These are phyloP conservation scores for Clonostachys rhizophaga DNA, from an alignment of 2,329 filamentous ascomycete genomes.

Conservation along the genomic window DNA sequence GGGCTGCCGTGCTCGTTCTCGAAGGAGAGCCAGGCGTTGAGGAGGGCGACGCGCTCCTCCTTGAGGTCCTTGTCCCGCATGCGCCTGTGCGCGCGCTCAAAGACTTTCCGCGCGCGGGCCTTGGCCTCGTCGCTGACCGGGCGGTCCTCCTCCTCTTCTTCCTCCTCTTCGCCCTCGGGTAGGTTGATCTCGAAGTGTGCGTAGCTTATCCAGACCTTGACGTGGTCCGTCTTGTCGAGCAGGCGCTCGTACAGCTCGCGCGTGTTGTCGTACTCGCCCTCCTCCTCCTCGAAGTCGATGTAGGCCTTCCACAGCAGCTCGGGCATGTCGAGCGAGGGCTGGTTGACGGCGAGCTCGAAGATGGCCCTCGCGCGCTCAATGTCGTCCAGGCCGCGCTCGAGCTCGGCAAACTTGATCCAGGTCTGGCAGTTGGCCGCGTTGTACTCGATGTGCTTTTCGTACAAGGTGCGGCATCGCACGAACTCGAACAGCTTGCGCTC, in stretches of 20 bases:
- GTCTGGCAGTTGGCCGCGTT: conserved; percentile 87
- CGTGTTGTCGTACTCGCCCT: conserved; percentile 83
- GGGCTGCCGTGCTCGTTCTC: conserved; percentile 77
- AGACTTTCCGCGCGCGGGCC: conserved; percentile 73
- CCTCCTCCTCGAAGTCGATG: conserved; percentile 97
- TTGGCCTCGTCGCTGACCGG: conserved; percentile 81
- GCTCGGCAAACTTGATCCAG: conserved; percentile 94
- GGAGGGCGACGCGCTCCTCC: conserved; percentile 86
- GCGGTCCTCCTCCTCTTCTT: conserved; percentile 54
- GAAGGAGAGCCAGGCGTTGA: conserved; percentile 90
- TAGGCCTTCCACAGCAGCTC: conserved; percentile 97
- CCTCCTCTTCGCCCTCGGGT: conserved; percentile 63
- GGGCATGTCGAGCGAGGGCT: conserved; percentile 89
- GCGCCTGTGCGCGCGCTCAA: conserved; percentile 76
- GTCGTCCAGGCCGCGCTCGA: conserved; percentile 89
- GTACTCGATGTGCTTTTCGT: conserved; percentile 91
- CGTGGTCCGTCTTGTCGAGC: conserved; percentile 91
- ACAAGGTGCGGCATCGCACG: conserved; percentile 81
- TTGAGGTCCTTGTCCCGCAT: conserved; percentile 90
- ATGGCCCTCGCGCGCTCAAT: conserved; percentile 83
- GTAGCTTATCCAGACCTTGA: conserved; percentile 99
- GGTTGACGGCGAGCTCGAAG: conserved; percentile 83
- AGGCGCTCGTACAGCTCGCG: conserved; percentile 84
- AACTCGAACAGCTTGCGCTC: conserved; percentile 96
- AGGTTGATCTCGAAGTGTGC: conserved; percentile 98